These are phyloP conservation scores for Trichomonascaceae sp. DNA, from an alignment of 1,139 yeast genomes.

Conservation along the genomic window DNA sequence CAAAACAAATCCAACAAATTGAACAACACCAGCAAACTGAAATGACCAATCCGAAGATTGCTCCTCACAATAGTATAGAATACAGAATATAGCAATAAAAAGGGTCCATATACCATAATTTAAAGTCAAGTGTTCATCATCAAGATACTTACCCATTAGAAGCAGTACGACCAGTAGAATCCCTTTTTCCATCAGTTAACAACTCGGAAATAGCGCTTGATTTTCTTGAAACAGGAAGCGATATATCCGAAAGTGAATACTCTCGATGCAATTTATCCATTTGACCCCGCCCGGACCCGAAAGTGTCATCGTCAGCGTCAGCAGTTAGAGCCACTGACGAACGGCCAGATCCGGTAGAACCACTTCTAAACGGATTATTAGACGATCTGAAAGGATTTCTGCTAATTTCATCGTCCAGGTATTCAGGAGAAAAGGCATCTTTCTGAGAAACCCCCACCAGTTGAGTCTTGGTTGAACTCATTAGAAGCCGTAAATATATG, in stretches of 20 bases:
- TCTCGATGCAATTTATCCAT: slow-evolving; percentile 3
- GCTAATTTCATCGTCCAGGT: slow-evolving; percentile 9
- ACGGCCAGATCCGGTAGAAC: slow-evolving; percentile 15
- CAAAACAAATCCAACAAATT: background rate
- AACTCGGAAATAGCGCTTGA: background rate
- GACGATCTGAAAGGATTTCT: slow-evolving; percentile 15
- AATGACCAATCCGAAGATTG: background rate
- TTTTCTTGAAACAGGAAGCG: background rate
- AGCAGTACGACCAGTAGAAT: background rate
- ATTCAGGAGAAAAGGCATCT: slow-evolving; percentile 15
- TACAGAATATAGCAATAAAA: background rate
- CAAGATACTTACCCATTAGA: background rate
- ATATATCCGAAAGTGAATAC: slow-evolving; percentile 3
- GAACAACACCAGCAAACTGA: background rate
- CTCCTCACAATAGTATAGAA: background rate
- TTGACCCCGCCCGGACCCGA: background rate
- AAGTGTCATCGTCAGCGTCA: slow-evolving; percentile 9
- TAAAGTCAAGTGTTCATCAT: background rate
- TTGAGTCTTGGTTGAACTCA: background rate
- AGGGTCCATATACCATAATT: background rate
- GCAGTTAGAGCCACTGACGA: slow-evolving; percentile 13
- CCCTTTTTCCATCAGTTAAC: background rate
- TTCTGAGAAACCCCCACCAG: background rate
- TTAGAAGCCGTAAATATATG: slow-evolving; percentile 1
- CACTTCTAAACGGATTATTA: slow-evolving; percentile 25